These are phyloP conservation scores for Russula olivacea DNA, from an alignment of 768 basidiomycete genomes.

Conservation along the genomic window DNA sequence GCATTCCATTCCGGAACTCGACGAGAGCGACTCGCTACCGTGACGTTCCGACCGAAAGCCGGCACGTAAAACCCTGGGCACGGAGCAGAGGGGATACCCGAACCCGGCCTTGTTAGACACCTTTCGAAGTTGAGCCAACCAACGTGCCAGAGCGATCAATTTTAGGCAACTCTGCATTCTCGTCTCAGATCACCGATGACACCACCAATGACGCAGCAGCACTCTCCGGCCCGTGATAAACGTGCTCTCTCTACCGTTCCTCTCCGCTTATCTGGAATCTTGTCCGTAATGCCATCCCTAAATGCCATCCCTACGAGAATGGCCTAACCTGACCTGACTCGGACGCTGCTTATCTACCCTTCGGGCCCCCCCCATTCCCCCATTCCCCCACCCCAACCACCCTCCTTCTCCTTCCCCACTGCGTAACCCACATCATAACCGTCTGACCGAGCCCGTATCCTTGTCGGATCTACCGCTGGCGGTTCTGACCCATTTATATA, in stretches of 20 bases:
- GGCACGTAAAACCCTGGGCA: no score
- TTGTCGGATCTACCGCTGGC: constrained; percentile 24
- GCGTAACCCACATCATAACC: not conserved
- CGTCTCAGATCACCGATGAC: not conserved
- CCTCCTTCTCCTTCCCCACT: not conserved
- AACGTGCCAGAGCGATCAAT: not conserved
- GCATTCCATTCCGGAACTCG: not conserved
- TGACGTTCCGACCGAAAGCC: no score
- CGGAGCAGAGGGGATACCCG: not conserved
- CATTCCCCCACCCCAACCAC: not conserved
- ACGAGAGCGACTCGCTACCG: not conserved
- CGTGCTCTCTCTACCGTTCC: not conserved
- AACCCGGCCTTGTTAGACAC: not conserved
- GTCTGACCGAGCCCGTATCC: constrained; percentile 6
- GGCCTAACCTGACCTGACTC: not conserved
- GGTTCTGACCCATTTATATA: not conserved
- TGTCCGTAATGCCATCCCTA: no score
- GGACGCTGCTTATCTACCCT: not conserved
- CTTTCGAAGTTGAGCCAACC: not conserved
- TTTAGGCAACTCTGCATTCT: not conserved
- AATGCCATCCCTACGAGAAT: not conserved
- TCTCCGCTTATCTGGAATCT: not conserved
- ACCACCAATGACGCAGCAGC: not conserved
- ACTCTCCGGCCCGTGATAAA: not conserved
- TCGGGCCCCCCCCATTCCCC: not conserved